These are phyloP conservation scores for Pulveroboletus sp. DNA, from an alignment of 768 basidiomycete genomes.

Conservation along the genomic window DNA sequence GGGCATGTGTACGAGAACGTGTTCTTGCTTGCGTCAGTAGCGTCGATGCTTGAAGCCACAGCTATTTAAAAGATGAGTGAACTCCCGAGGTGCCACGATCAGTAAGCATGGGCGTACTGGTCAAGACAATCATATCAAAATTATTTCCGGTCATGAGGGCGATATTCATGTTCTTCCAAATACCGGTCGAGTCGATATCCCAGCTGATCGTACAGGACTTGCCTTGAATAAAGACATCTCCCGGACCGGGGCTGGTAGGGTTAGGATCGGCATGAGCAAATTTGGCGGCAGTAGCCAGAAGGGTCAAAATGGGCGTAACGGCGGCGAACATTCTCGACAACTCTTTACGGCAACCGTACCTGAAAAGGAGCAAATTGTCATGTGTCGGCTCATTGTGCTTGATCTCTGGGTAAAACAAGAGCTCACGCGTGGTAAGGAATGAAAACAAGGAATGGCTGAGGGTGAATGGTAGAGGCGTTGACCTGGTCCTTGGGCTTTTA, in stretches of 20 bases:
- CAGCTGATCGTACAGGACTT: constrained; percentile 55
- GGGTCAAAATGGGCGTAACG: constrained; percentile 8
- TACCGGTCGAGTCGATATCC: constrained; percentile 53
- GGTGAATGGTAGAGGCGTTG: neutral
- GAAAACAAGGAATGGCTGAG: constrained; percentile 11
- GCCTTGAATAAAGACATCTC: constrained; percentile 56
- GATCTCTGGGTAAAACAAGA: neutral
- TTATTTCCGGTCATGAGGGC: constrained; percentile 82
- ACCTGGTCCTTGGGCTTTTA: neutral
- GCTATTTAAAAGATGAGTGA: constrained; percentile 38
- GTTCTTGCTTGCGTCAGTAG: constrained; percentile 46
- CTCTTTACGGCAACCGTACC: constrained; percentile 3
- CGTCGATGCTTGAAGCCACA: constrained; percentile 57
- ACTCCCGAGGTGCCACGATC: neutral
- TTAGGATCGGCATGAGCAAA: constrained; percentile 53
- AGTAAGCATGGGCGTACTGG: constrained; percentile 44
- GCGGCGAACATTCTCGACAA: constrained; percentile 16
- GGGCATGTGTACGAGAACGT: constrained; percentile 64
- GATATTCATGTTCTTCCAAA: constrained; percentile 72
- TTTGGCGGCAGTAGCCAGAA: constrained; percentile 27
- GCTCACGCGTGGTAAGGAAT: constrained; percentile 7
- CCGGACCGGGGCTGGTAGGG: constrained; percentile 62
- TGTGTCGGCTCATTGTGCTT: neutral
- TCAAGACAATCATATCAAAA: constrained; percentile 61
- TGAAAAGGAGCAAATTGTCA: neutral